Percentiles rank a stretch among this genome's conserved stretches.
Evolutionary conservation across 2,329 filamentous ascomycete species (phyloP).

Genomic region (Xylariaceae sp.): DNA sequence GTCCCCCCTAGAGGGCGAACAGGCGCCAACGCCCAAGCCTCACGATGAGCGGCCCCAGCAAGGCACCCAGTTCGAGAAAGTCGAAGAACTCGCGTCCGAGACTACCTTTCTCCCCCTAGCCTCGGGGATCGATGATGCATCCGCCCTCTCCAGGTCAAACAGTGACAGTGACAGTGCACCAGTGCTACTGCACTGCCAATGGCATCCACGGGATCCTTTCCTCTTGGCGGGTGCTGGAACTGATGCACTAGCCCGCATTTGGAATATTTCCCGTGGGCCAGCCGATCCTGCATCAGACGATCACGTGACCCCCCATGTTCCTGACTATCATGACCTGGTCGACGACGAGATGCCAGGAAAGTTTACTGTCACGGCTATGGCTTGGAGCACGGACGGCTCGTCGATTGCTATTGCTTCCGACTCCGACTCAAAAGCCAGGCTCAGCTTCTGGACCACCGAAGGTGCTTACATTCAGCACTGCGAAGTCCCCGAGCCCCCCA

Average conservation of each 20-base stretch:
- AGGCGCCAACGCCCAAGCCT: slow-evolving; percentile 46
- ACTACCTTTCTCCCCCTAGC: slow-evolving; percentile 57
- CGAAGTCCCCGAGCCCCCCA: slow-evolving; percentile 54
- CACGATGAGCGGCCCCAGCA: slow-evolving; percentile 59
- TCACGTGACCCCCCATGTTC: slow-evolving; percentile 42
- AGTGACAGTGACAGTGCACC: slow-evolving; percentile 50
- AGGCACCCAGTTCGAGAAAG: slow-evolving; percentile 60
- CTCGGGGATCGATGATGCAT: slow-evolving; percentile 25
- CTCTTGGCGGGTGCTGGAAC: slow-evolving; percentile 63
- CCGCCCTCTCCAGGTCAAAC: slow-evolving; percentile 27
- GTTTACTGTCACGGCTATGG: slow-evolving; percentile 53
- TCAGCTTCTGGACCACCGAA: slow-evolving; percentile 53
- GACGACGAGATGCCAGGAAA: slow-evolving; percentile 48
- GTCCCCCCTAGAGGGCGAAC: slow-evolving; percentile 56
- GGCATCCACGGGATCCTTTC: slow-evolving; percentile 60
- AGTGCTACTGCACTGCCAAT: slow-evolving; percentile 63
- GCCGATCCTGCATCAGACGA: slow-evolving; percentile 40
- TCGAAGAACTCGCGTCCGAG: slow-evolving; percentile 53
- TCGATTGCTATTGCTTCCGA: slow-evolving; percentile 56
- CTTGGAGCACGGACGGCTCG: slow-evolving; percentile 55
- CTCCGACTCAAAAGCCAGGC: slow-evolving; percentile 45
- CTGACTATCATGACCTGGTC: slow-evolving; percentile 44
- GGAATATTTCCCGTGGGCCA: slow-evolving; percentile 55
- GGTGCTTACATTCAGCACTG: slow-evolving; percentile 49
- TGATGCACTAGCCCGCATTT: slow-evolving; percentile 65